These are phyloP conservation scores for Lactuca saligna DNA, from an alignment of 129 eudicot species.

Conservation along the genomic window DNA sequence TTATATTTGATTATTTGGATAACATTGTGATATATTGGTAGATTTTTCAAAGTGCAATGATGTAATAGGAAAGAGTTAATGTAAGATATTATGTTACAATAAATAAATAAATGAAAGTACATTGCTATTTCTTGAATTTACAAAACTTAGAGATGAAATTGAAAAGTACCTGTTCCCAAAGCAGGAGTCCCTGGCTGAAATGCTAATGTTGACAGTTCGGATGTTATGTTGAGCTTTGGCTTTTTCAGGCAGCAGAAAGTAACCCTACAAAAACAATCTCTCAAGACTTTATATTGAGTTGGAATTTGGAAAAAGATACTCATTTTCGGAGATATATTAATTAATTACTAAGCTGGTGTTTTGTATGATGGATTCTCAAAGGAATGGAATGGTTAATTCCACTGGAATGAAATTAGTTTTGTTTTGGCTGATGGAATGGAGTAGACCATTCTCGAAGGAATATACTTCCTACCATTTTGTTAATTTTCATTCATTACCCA, in stretches of 20 bases:
- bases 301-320: background rate
- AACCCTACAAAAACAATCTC: constrained; percentile 54
- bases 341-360: too few relatives aligned
- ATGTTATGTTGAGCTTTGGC: constrained; percentile 78
- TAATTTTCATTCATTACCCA: too few relatives aligned
- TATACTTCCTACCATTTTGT: too few relatives aligned
- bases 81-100: background rate
- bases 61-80: background rate
- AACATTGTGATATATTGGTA: background rate
- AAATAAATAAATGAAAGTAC: background rate
- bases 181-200: constrained; percentile 90
- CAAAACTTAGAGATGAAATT: constrained; percentile 10
- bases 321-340: background rate
- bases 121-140: background rate
- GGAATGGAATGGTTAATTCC: too few relatives aligned
- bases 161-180: constrained; percentile 83
- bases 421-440: too few relatives aligned
- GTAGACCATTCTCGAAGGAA: too few relatives aligned
- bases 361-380: background rate
- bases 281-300: constrained; percentile 5
- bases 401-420: too few relatives aligned
- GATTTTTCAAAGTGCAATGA: background rate
- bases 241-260: constrained; percentile 82
- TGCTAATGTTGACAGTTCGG: constrained; percentile 73
- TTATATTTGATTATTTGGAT: too few relatives aligned